Base-by-base conservation (phyloP, 2,329 filamentous ascomycete species). In the Aspergillus terreus region DNA sequence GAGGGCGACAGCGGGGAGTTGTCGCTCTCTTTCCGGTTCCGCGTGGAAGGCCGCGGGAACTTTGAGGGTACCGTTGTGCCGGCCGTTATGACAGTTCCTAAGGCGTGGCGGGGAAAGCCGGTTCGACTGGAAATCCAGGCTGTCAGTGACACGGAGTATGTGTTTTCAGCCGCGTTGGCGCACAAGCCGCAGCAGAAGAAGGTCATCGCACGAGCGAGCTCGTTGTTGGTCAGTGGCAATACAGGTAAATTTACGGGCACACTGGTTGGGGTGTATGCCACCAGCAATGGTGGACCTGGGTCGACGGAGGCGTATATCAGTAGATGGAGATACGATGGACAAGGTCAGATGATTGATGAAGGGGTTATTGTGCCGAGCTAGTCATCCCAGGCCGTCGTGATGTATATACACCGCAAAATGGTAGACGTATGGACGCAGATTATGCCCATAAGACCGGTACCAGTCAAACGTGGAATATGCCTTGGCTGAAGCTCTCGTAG, bases 181-280 rank as follows among this genome's bases (percentile, higher is more conserved):
- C 14, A 21, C 12, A 35, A 44, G 9, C 33, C 30, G 10, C 15
- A 6, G 2, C 17, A 44, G 41, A 44, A 21, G 21, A 32, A 38
- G 33, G 23, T 50, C 11, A 38, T 50, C n/a, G 42, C 41, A 12
- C 4, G 17, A 4, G 47, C 42, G 14, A 23, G 23, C 30, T 21
- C 48, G 32, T 14, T 45, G 23, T 17, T 46, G 35, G 33, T 50
- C 17, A 50, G 48, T 46, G 48, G 48, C 15, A 41, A 45, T 41
- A 50, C 48, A 33, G 48, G 48, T 15, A 12, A 42, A 33, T 50
- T 50, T 50, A 50, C 48, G 27, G 48, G 42, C 21, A 38, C 48
- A 9, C 43, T 50, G 14, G 48, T 50, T 23, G 47, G 47, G 3
- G 43, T 32, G 14, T 50, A 50, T 32, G 32, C 48, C 32, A 50